Base-by-base conservation (phyloP, 2,329 filamentous ascomycete genomes). In the Madurella fahalii region DNA sequence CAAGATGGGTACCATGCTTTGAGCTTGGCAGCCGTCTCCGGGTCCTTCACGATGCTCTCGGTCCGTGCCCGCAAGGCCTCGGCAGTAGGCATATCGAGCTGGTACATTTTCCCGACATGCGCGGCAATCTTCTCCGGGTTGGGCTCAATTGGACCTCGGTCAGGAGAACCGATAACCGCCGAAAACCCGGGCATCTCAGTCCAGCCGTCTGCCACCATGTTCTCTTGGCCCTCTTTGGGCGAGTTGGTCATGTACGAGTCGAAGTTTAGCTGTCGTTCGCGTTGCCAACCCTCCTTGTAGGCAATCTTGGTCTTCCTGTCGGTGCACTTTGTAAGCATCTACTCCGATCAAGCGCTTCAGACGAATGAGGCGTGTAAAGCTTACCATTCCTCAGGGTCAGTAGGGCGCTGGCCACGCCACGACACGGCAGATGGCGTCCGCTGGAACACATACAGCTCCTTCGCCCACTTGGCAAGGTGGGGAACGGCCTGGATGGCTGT, bases 1-100 rank as follows among this genome's bases (percentile, higher is more conserved):
- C 79, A 84, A 0, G 69, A 68, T 0, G 79, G 75, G 62, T 86
- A 87, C 79, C 80, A 84, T 0, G 81, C 71, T 63, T 82, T 80
- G 7, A 86, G 72, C 2, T 67, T 72, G 30, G 74, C 72, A 0
- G 83, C 82, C 0, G 76, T 80, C 1, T 65, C 67, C 11, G 67
- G 66, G 59, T 85, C 75, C 39, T 75, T 66, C n/a, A 86, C 81
- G n/a, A 78, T 66, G 0, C 69, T 61, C n/a, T 77, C 74, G 5
- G 77, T 70, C 2, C 78, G 74, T 2, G 65, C 66, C 1, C 81
- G 75, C n/a, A 79, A 64, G 2, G 64, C 56, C 16, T 82, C 74
- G 39, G 71, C 67, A 17, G 70, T 69, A 0, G 69, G 66, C 1
- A 71, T 58, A 58, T 84, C 81, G 1, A 72, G 44, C 11, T 65